Percentiles rank a stretch among this genome's conserved stretches.
Conservation (phyloP, 345 rosid species). For the Pistacia integerrima region DNA sequence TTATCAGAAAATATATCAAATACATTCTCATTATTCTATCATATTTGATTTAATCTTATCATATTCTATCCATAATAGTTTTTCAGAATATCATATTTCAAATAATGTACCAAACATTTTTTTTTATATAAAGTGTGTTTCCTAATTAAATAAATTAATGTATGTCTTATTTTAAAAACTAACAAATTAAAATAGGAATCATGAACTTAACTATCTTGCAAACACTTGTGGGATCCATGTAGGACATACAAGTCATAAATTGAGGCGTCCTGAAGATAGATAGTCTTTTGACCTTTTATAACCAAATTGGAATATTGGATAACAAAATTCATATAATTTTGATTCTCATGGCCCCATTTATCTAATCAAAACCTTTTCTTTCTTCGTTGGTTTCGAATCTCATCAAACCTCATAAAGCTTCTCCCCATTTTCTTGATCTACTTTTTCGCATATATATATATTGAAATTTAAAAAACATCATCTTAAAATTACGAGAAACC, state of each 20-base stretch:
- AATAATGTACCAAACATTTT: no score
- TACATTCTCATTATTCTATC: no score
- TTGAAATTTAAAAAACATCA: no score
- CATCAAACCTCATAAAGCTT: no score
- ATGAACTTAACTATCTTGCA: background rate
- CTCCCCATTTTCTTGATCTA: background rate
- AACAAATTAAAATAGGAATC: no score
- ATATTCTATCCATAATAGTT: no score
- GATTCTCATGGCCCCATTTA: background rate
- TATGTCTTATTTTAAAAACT: no score
- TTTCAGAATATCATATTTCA: no score
- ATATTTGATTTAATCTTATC: no score
- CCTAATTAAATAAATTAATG: no score
- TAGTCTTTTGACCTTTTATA: background rate
- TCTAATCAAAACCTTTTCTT: background rate
- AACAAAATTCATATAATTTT: background rate
- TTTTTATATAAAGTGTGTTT: no score
- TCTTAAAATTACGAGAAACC: background rate
- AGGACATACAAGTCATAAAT: background rate
- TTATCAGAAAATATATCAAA: no score
- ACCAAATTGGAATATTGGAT: conserved; percentile 5
- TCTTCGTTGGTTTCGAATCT: conserved; percentile 12
- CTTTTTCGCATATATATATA: background rate
- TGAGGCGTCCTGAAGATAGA: background rate
- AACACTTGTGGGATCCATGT: background rate